A percentile compares a stretch with the other conserved stretches of the same genome.
phyloP scores from a whole-genome alignment of 208 protist genomes.

The Crithidia thermophila region DNA sequence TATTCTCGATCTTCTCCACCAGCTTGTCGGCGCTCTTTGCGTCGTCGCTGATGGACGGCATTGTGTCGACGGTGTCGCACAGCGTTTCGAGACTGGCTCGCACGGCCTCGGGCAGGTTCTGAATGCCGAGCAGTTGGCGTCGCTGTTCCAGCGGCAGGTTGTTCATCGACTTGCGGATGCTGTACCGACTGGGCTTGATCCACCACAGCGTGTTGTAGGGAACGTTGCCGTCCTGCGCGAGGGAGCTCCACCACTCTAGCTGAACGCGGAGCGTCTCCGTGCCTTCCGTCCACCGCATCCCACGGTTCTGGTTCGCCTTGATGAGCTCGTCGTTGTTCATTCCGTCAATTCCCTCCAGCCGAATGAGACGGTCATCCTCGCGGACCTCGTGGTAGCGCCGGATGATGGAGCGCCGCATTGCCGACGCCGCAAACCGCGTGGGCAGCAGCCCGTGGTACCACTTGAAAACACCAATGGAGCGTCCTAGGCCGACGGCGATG shows the following conservation, averaged over 20 bases:
- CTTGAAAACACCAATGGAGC: constrained; percentile 73
- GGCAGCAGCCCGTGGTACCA: constrained; percentile 79
- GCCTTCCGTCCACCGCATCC: constrained; percentile 89
- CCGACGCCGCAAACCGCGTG: constrained; percentile 52
- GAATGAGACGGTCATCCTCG: constrained; percentile 84
- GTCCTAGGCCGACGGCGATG: constrained; percentile 71
- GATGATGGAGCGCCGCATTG: constrained; percentile 72
- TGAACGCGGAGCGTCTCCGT: constrained; percentile 84
- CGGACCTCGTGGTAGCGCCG: constrained; percentile 80
- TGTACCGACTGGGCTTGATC: constrained; percentile 88
- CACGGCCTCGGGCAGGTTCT: constrained; percentile 82
- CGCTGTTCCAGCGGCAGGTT: constrained; percentile 80
- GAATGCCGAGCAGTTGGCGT: constrained; percentile 87
- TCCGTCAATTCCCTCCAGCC: constrained; percentile 79
- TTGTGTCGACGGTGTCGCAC: constrained; percentile 79
- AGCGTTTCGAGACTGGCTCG: constrained; percentile 84
- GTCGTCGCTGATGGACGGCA: constrained; percentile 56
- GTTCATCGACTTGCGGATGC: constrained; percentile 85
- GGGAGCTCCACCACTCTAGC: constrained; percentile 85
- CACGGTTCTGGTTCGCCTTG: constrained; percentile 83
- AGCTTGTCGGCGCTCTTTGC: constrained; percentile 73
- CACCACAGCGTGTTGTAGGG: constrained; percentile 92
- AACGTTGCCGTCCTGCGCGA: constrained; percentile 74
- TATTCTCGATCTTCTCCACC: constrained; percentile 75
- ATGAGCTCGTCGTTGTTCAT: constrained; percentile 82